phyloP scores from a whole-genome alignment of 768 basidiomycete species.

The Boletellus sp. region DNA sequence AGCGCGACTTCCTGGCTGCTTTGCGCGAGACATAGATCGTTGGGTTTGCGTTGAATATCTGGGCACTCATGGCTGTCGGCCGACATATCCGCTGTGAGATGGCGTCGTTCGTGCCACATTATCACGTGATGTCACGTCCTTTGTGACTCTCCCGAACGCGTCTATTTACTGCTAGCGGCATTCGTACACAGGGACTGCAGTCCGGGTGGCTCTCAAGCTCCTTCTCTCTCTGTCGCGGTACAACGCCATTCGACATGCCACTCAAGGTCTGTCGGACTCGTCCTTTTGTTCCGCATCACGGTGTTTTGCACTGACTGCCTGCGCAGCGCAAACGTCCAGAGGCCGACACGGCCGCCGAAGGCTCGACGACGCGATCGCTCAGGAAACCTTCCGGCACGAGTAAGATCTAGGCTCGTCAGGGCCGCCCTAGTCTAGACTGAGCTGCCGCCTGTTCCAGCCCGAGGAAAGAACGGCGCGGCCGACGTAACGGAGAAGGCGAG shows the following conservation, averaged over 20 bases:
- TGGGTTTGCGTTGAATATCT: constrained; percentile 89
- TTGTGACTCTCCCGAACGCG: constrained; percentile 16
- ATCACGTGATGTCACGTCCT: constrained; percentile 15
- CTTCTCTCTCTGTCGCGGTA: background rate
- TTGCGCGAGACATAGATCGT: constrained; percentile 62
- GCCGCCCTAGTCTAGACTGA: constrained; percentile 3
- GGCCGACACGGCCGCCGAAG: constrained; percentile 28
- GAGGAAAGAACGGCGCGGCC: constrained; percentile 10
- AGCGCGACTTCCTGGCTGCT: constrained; percentile 39
- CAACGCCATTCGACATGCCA: constrained; percentile 28
- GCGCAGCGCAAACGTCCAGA: constrained; percentile 58
- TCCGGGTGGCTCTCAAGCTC: background rate
- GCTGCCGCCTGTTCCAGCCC: constrained; percentile 8
- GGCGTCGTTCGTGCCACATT: constrained; percentile 9
- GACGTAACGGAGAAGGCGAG: constrained; percentile 6
- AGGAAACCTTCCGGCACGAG: constrained; percentile 42
- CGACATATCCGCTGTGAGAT: constrained; percentile 19
- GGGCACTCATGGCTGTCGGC: constrained; percentile 42
- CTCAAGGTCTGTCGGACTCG: constrained; percentile 31
- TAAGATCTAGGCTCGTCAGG: constrained; percentile 20
- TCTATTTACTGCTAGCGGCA: constrained; percentile 9
- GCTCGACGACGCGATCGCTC: constrained; percentile 41
- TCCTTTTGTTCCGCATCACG: background rate
- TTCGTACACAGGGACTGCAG: background rate
- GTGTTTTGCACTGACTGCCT: constrained; percentile 15